Evolutionary conservation across 2,329 filamentous ascomycete genomes (phyloP).

Genomic region (Didymellaceae sp.): DNA sequence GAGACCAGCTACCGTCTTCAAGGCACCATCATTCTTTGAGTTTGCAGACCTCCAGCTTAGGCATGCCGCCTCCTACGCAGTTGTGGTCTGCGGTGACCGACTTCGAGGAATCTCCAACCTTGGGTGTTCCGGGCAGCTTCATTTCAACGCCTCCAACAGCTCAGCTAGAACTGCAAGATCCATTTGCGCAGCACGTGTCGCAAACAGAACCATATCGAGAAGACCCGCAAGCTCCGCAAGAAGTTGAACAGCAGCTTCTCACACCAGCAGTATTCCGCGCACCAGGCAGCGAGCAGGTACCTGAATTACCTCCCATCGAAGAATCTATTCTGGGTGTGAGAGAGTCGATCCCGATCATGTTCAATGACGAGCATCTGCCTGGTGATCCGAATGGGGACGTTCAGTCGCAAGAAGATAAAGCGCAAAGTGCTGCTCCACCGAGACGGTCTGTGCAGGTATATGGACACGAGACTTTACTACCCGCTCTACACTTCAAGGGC

Average conservation of each 20-base stretch:
- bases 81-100: conserved; percentile 49
- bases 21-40: conserved; percentile 31
- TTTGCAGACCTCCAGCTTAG: conserved; percentile 35
- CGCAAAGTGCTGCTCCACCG: conserved; percentile 20
- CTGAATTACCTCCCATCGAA: conserved; percentile 28
- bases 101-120: conserved; percentile 68
- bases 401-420: conserved; percentile 15
- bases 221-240: conserved; percentile 16
- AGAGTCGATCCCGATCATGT: conserved; percentile 64
- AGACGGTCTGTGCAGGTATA: conserved; percentile 24
- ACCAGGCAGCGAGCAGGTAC: conserved; percentile 14
- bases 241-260: conserved; percentile 33
- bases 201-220: neutral
- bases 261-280: conserved; percentile 40
- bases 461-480: conserved; percentile 19
- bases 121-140: conserved; percentile 71
- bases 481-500: conserved; percentile 35
- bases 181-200: neutral
- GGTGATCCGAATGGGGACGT: conserved; percentile 4
- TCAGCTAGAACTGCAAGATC: conserved; percentile 6
- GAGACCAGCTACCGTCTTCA: conserved; percentile 6
- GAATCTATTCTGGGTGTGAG: conserved; percentile 58
- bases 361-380: conserved; percentile 49
- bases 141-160: conserved; percentile 45
- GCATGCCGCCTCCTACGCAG: conserved; percentile 39